Conservation (phyloP, 768 basidiomycete species). For the Mycena pura region DNA sequence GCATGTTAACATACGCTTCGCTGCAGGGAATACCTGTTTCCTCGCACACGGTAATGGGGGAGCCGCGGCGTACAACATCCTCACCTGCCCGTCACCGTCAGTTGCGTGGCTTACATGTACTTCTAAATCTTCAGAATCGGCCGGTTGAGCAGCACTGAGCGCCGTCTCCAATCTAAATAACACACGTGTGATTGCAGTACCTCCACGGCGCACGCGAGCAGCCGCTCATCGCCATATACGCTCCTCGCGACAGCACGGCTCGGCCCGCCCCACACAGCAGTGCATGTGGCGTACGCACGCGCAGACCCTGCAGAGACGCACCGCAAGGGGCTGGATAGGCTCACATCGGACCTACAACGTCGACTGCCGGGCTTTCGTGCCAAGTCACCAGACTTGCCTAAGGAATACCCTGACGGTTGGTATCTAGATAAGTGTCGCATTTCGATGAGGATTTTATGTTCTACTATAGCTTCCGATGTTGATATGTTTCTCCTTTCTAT, state of each 20-base stretch:
- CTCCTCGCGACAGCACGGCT: constrained; percentile 20
- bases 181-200: constrained; percentile 3
- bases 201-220: constrained; percentile 4
- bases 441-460: too few relatives aligned
- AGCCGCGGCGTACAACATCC: constrained; percentile 18
- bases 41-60: constrained; percentile 13
- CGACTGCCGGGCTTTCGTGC: too few relatives aligned
- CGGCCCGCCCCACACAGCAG: constrained; percentile 14
- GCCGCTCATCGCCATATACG: constrained; percentile 17
- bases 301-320: constrained; percentile 18
- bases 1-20: neutral
- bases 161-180: constrained; percentile 10
- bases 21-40: constrained; percentile 20
- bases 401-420: too few relatives aligned
- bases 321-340: constrained; percentile 21
- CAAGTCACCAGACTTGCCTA: too few relatives aligned
- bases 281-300: constrained; percentile 22
- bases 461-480: too few relatives aligned
- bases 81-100: constrained; percentile 24
- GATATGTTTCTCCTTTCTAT: too few relatives aligned
- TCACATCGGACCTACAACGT: constrained; percentile 17
- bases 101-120: constrained; percentile 20
- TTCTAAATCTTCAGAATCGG: constrained; percentile 23
- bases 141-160: constrained; percentile 1
- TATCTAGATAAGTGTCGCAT: too few relatives aligned